phyloP scores from a whole-genome alignment of 2,329 filamentous ascomycete species.

The Epichloe elymi region DNA sequence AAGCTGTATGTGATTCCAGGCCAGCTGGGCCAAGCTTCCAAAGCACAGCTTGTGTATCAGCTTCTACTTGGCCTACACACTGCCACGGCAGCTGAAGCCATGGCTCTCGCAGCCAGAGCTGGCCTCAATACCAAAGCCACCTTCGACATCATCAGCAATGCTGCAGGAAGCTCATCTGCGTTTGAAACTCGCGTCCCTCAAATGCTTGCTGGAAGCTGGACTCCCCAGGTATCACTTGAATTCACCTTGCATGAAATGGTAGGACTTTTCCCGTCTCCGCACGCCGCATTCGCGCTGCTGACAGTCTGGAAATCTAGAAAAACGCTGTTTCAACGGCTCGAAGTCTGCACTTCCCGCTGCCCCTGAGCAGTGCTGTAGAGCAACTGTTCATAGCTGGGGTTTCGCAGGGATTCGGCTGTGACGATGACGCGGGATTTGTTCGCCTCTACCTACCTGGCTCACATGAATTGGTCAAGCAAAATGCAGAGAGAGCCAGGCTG shows the following conservation, averaged over 20 bases:
- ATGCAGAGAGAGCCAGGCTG: constrained; percentile 2
- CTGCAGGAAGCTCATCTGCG: constrained; percentile 33
- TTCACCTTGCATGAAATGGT: constrained; percentile 24
- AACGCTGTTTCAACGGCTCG: constrained; percentile 17
- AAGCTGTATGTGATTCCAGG: constrained; percentile 39
- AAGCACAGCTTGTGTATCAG: constrained; percentile 41
- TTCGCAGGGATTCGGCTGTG: constrained; percentile 14
- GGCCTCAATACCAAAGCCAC: constrained; percentile 28
- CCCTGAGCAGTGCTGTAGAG: constrained; percentile 21
- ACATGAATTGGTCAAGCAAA: constrained; percentile 8
- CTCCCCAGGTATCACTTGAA: constrained; percentile 20
- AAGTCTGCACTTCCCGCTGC: constrained; percentile 20
- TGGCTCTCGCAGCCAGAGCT: constrained; percentile 35
- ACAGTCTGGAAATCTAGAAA: background rate
- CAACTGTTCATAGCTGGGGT: constrained; percentile 18
- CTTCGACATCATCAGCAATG: constrained; percentile 16
- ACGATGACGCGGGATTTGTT: constrained; percentile 17
- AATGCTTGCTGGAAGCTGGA: constrained; percentile 37
- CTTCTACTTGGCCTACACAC: constrained; percentile 39
- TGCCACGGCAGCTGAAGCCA: constrained; percentile 35
- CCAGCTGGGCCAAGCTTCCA: constrained; percentile 35
- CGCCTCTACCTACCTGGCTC: constrained; percentile 12
- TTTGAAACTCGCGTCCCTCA: constrained; percentile 42
- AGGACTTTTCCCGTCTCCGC: constrained; percentile 8
- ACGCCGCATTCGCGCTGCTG: background rate